Base-by-base conservation (phyloP, 202 grass and related monocot species). In the Musa balbisiana region DNA sequence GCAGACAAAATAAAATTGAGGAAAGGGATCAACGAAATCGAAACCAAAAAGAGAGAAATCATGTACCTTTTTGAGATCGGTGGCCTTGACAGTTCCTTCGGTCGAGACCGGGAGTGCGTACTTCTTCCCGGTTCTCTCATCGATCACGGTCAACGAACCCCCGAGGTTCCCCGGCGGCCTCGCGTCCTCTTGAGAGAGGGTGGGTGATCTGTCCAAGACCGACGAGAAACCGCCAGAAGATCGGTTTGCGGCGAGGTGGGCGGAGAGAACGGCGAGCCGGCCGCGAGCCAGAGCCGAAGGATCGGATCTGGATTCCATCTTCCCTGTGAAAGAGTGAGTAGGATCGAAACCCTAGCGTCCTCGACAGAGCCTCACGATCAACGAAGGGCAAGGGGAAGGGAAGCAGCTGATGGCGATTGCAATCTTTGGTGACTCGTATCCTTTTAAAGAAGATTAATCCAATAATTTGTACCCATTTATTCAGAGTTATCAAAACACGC, bases 21-120 rank as follows among this genome's bases (percentile, higher is more conserved):
- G 43, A 21, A 26, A 25, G 43, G 0, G 11, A 49, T 49, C 25
- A 33, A 77, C 80, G 82, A 79, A 55, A 66, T 52, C 52, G 54
- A 33, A n/a, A 43, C 63, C 8, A 27, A 49, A 2, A 14, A 33
- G 51, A 17, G 50, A 23, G 1, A 60, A 3, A 11, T 12, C 3
- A 1, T 0, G 19, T 81, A 90, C 92, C 92, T 90, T 90, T 69
- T 96, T 96, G 62, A 96, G 80, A 73, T 91, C 87, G 10, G 90
- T 89, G 77, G 89, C 89, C 76, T 81, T 79, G 71, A 96, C 85
- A 67, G 89, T 90, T 69, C 85, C 92, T 52, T 92, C 87, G 77
- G 88, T 83, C 1, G 89, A 90, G 17, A 96, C 83, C 81, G 87
- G 83, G 26, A 96, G 13, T 66, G 87, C 89, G 83, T 90, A 86